phyloP scores from a whole-genome alignment of 2,329 filamentous ascomycete genomes.

The Bipolaris bicolor region DNA sequence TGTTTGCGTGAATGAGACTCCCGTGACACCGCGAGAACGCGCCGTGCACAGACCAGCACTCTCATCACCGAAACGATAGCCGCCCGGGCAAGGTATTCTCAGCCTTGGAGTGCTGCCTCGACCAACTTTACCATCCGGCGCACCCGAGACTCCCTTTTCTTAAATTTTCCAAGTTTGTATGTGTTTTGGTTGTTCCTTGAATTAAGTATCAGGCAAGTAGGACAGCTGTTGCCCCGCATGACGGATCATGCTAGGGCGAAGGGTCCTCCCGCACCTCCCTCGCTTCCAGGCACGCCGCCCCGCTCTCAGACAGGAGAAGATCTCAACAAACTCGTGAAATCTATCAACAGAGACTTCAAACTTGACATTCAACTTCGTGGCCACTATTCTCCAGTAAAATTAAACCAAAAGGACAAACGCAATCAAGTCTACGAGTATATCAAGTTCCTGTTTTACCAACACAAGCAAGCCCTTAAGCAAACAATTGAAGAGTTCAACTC shows the following conservation, averaged over 20 bases:
- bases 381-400: constrained; percentile 31
- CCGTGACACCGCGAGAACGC: constrained; percentile 32
- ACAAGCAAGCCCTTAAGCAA: constrained; percentile 21
- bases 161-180: not conserved
- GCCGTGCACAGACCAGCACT: constrained; percentile 22
- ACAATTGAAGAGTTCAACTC: constrained; percentile 24
- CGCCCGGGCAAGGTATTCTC: constrained; percentile 32
- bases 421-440: constrained; percentile 27
- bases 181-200: not conserved
- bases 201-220: not conserved
- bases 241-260: constrained; percentile 4
- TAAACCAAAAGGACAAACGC: constrained; percentile 2
- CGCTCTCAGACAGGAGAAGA: constrained; percentile 10
- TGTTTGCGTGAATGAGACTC: constrained; percentile 11
- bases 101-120: constrained; percentile 15
- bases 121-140: not conserved
- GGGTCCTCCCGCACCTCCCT: constrained; percentile 16
- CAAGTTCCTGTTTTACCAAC: constrained; percentile 26
- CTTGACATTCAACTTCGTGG: constrained; percentile 26
- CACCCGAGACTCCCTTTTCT: not conserved
- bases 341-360: constrained; percentile 30
- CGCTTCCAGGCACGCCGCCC: constrained; percentile 22
- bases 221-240: constrained; percentile 9
- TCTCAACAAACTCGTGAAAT: constrained; percentile 26
- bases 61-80: constrained; percentile 19